Evolutionary conservation across 2,329 filamentous ascomycete species (phyloP).

Genomic region (Penicillium hordei): DNA sequence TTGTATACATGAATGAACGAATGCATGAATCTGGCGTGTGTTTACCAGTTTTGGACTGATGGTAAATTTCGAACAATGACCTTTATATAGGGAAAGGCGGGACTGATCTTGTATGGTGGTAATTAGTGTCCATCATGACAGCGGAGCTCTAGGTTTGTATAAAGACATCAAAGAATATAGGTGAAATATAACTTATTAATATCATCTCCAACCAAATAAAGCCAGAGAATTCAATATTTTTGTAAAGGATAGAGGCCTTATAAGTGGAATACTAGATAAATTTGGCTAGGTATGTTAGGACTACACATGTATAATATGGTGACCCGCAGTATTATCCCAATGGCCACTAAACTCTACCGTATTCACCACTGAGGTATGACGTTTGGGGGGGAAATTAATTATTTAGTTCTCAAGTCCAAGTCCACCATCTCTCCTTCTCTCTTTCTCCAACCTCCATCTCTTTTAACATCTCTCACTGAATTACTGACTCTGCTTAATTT

Average conservation of each 20-base stretch:
- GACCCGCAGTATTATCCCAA: not conserved
- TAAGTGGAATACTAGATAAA: not conserved
- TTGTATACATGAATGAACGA: conserved; percentile 22
- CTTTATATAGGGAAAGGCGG: not conserved
- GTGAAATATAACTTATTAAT: not conserved
- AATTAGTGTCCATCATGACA: not conserved
- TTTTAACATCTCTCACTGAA: not conserved
- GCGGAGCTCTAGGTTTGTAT: not conserved
- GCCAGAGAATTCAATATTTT: not conserved
- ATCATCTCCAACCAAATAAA: not conserved
- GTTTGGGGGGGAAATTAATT: conserved; percentile 1
- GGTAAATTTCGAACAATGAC: not conserved
- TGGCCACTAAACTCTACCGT: accelerated
- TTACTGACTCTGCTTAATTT: not conserved
- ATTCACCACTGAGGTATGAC: not conserved
- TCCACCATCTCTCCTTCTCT: not conserved
- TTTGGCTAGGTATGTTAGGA: not conserved
- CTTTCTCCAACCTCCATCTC: not conserved
- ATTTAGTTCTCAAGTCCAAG: not conserved
- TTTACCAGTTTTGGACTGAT: not conserved
- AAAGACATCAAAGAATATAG: too few species aligned
- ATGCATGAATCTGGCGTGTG: not conserved
- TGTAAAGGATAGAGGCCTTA: not conserved
- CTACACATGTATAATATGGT: not conserved
- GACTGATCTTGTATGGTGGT: not conserved